phyloP scores from a whole-genome alignment of 305 asterid genomes.

The Fraxinus dipetala region DNA sequence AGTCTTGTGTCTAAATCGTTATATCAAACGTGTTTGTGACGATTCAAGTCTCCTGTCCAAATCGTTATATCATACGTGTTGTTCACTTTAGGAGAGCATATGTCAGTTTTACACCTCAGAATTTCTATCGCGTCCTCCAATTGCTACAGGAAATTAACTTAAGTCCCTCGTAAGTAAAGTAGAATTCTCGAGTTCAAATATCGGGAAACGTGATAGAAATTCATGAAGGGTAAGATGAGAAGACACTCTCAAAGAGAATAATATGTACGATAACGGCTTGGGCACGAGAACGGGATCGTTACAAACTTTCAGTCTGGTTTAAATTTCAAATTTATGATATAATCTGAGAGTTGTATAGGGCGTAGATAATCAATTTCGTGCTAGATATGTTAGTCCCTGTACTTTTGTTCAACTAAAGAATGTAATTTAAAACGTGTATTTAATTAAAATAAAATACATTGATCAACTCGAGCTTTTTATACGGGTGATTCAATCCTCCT shows the following conservation, averaged over 20 bases:
- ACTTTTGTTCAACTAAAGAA: neutral
- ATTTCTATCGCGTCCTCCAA: neutral
- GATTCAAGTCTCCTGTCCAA: neutral
- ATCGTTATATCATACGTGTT: neutral
- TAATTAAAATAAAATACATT: neutral
- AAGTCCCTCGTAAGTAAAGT: too few species aligned
- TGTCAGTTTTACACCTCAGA: neutral
- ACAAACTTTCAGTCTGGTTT: neutral
- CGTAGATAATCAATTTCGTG: neutral
- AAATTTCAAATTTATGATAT: neutral
- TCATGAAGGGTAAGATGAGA: neutral
- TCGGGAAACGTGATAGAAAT: neutral
- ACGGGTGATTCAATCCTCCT: neutral
- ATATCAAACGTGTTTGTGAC: neutral
- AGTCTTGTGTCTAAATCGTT: too few species aligned
- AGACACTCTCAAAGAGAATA: neutral
- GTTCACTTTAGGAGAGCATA: neutral
- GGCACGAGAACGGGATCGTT: neutral
- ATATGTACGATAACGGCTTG: neutral
- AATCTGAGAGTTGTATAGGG: neutral
- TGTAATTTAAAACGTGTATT: neutral
- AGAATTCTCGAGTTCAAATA: neutral
- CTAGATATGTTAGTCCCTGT: neutral
- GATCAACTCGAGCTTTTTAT: neutral
- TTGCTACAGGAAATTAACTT: too few species aligned